These are phyloP conservation scores for Persicaria tinctoria DNA, from an alignment of 148 eudicot genomes.

Conservation along the genomic window DNA sequence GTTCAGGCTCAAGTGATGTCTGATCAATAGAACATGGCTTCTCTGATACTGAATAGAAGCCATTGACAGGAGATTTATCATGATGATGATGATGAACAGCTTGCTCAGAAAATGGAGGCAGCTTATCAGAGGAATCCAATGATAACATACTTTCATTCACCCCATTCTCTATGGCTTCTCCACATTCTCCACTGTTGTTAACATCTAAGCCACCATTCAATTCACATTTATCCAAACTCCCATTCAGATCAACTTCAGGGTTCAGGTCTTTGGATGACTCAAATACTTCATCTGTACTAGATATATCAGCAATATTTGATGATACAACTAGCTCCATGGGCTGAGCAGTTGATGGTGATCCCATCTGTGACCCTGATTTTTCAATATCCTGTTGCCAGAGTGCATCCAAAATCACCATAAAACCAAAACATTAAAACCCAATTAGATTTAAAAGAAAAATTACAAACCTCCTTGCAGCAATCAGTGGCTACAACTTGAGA, in stretches of 20 bases:
- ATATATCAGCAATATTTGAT: not conserved
- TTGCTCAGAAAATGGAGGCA: not conserved
- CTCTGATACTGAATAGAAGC: not conserved
- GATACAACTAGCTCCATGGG: conserved; percentile 5
- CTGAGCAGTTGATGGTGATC: conserved; percentile 4
- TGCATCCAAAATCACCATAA: not conserved
- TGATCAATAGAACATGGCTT: not conserved
- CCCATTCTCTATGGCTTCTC: not conserved
- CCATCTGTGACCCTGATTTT: conserved; percentile 1
- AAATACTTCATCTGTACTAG: conserved; percentile 1
- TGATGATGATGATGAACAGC: conserved; percentile 6
- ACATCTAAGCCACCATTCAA: not conserved
- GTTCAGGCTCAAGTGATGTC: conserved; percentile 2
- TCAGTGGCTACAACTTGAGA: conserved; percentile 19
- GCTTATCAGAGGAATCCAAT: conserved; percentile 4
- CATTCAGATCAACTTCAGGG: conserved; percentile 4
- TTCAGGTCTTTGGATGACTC: conserved; percentile 11
- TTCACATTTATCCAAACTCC: conserved; percentile 5
- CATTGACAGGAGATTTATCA: conserved; percentile 11
- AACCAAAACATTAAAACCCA: not conserved
- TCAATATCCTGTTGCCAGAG: not conserved
- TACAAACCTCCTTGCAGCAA: conserved; percentile 13
- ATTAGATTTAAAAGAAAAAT: not conserved
- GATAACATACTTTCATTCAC: not conserved
- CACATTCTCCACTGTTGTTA: not conserved